Evolutionary conservation across 225 moss, liverwort and hornwort genomes (phyloP).

Genomic region (Polytrichum commune): DNA sequence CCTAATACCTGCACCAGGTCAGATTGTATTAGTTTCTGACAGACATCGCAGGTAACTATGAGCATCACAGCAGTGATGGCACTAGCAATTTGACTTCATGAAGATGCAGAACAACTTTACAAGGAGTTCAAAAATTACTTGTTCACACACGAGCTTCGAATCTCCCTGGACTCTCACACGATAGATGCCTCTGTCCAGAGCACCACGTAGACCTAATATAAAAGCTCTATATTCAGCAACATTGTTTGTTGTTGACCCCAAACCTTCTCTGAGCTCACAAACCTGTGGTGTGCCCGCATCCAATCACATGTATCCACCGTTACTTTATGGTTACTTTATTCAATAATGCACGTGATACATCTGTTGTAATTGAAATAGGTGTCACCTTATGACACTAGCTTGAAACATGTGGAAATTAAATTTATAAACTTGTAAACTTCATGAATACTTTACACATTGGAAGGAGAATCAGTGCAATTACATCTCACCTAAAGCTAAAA

Average conservation of each 20-base stretch:
- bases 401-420: neutral
- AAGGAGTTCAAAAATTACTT: slow-evolving; percentile 38
- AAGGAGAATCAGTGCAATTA: neutral
- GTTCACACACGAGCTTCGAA: slow-evolving; percentile 89
- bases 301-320: slow-evolving; percentile 1
- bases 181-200: slow-evolving; percentile 82
- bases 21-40: too few relatives aligned
- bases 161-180: slow-evolving; percentile 85
- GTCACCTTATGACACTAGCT: neutral
- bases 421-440: slow-evolving; percentile 1
- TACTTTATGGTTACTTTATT: too few relatives aligned
- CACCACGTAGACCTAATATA: slow-evolving; percentile 76
- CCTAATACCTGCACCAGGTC: slow-evolving; percentile 54
- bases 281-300: slow-evolving; percentile 37
- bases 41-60: too few relatives aligned
- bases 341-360: too few relatives aligned
- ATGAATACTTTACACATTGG: too few relatives aligned
- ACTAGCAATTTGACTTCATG: neutral
- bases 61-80: too few relatives aligned
- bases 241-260: slow-evolving; percentile 90
- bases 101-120: neutral
- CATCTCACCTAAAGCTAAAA: slow-evolving; percentile 4
- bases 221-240: slow-evolving; percentile 94
- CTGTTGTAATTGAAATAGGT: neutral
- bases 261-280: slow-evolving; percentile 79